Evolutionary conservation across 805 yeast species (phyloP), one percentile per base, ranked within the genome.

Genomic region (Pichia nanzhaoensis): DNA sequence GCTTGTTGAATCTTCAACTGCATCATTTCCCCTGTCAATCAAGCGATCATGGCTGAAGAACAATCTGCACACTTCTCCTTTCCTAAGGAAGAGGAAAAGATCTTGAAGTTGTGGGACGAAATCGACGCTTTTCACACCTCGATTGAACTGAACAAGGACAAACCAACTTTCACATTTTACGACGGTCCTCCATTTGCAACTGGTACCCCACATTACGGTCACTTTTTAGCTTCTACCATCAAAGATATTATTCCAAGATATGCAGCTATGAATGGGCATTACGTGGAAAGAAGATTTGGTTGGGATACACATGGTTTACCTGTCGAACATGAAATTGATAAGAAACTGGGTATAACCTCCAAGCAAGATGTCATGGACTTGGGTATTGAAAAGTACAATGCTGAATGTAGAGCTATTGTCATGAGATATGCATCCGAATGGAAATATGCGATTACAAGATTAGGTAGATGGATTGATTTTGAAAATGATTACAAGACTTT

Each of bases 291-390:
- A 70, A 79, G 98, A 59, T 93, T 93, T 54, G 99, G 99, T 51
- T 93, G 99, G 99, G 99, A 93, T 69, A 93, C 99, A 46, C 99
- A 93, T 66, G 99, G 99, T 47, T 79, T 93, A 53, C 99, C 99
- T 41, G 88, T 93, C 47, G 99, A 93, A 71, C 96, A 93, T 66
- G 96, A 91, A 67, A 93, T 93, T 58, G 99, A 93, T 85, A 93
- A 95, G 84, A 84, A 86, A 62, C 76, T 93, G 56, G 95, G 95
- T 33, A 88, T 93, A 68, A 81, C 84, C 45, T 84, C 95, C 58
- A 93, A 90, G 67, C 91, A 85, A 44, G 99, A 93, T 62, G 99
- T 93, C 47, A 79, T 88, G 83, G 78, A 77, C 44, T 76, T 86
- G 82, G 99, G 99, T 57, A 84, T 93, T 57, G 96, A 77, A 65